Percentiles rank a stretch among this genome's conserved stretches.
These are phyloP conservation scores for Chlorophyllum brunneum DNA, from an alignment of 768 basidiomycete genomes.

Conservation along the genomic window DNA sequence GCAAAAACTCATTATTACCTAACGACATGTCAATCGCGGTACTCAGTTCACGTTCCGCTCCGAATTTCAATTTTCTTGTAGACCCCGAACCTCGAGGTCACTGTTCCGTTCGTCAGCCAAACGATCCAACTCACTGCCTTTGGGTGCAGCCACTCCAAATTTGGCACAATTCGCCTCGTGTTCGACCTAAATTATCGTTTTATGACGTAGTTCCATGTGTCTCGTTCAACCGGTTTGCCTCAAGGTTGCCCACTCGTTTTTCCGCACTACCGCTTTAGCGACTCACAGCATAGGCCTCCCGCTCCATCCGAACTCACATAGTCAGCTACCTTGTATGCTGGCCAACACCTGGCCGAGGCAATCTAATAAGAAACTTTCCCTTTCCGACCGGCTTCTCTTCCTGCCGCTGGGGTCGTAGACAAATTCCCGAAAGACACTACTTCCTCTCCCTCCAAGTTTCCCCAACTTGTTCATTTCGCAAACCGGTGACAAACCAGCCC, in stretches of 20 bases:
- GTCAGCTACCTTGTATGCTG: neutral
- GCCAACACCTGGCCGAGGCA: neutral
- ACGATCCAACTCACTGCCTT: neutral
- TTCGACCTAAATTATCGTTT: neutral
- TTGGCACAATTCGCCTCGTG: constrained; percentile 11
- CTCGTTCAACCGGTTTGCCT: neutral
- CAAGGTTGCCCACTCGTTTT: neutral
- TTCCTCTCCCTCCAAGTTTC: neutral
- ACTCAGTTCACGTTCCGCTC: too few species aligned
- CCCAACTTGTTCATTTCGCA: neutral
- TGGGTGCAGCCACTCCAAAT: neutral
- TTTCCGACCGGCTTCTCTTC: constrained; percentile 4
- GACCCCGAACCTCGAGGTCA: too few species aligned
- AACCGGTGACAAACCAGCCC: neutral
- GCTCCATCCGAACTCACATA: neutral
- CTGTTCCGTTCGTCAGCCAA: neutral
- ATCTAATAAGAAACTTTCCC: neutral
- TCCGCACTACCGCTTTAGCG: neutral
- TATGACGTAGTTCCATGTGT: constrained; percentile 7
- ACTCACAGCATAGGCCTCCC: constrained; percentile 5
- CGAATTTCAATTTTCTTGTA: too few species aligned
- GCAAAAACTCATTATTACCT: too few species aligned
- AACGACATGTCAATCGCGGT: too few species aligned
- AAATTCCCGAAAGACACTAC: too few species aligned
- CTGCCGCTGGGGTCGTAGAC: neutral